Evolutionary conservation across 2,329 filamentous ascomycete genomes (phyloP).

Genomic region (Nothopassalora personata): DNA sequence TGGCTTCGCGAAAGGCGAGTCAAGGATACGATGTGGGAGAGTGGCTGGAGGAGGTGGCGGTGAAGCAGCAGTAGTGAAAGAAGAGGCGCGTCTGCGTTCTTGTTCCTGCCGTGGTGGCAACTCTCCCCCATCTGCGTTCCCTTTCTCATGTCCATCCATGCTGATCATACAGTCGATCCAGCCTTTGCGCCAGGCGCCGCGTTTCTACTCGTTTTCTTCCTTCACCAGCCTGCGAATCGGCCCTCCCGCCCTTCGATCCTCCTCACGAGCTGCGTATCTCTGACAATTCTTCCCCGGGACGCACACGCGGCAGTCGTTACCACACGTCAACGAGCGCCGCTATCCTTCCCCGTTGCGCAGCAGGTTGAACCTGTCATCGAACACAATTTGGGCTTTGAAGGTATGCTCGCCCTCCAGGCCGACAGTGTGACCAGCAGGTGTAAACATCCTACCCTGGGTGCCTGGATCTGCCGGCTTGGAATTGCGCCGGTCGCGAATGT

Average conservation of each 20-base stretch:
- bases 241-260: background rate
- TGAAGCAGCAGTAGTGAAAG: background rate
- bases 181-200: background rate
- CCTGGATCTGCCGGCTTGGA: too few species aligned
- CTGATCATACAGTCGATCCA: background rate
- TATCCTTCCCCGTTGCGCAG: too few species aligned
- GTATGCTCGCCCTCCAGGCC: too few species aligned
- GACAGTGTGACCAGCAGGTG: too few species aligned
- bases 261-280: background rate
- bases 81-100: background rate
- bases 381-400: too few species aligned
- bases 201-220: background rate
- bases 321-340: too few species aligned
- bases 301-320: too few species aligned
- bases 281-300: too few species aligned
- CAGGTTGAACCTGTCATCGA: too few species aligned
- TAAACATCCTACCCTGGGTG: too few species aligned
- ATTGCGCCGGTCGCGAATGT: background rate
- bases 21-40: background rate
- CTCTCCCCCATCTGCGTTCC: background rate
- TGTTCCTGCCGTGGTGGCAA: background rate
- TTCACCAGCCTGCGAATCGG: background rate
- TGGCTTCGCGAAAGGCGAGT: background rate
- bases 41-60: background rate
- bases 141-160: background rate